phyloP scores from a whole-genome alignment of 371 early-diverging fungal genomes.

The Fennellomyces sp. region DNA sequence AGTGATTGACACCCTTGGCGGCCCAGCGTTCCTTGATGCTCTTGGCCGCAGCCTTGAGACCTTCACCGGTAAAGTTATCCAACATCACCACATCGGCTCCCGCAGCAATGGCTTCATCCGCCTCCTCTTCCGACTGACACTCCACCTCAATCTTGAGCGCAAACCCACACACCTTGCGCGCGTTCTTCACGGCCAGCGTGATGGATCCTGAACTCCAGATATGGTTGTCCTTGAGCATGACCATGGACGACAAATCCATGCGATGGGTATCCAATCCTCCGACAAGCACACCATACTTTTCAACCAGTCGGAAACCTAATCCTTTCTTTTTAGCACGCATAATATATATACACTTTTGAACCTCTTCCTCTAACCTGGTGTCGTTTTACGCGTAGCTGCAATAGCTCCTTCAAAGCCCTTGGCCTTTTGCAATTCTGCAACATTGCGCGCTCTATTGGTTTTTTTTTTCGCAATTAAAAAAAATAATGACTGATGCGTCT shows the following conservation, averaged over 20 bases:
- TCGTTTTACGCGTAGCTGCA: slow-evolving; percentile 98
- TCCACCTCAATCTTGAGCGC: slow-evolving; percentile 97
- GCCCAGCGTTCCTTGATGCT: slow-evolving; percentile 79
- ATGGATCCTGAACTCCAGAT: slow-evolving; percentile 96
- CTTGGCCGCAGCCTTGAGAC: slow-evolving; percentile 64
- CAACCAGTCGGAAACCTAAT: slow-evolving; percentile 96
- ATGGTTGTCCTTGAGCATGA: slow-evolving; percentile 99
- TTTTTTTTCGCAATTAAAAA: too few species aligned
- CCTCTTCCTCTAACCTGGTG: slow-evolving; percentile 79
- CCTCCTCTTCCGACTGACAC: slow-evolving; percentile 89
- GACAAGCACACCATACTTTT: slow-evolving; percentile 97
- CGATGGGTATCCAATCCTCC: slow-evolving; percentile 97
- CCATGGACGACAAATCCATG: slow-evolving; percentile 95
- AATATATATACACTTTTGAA: neutral
- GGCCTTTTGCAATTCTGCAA: slow-evolving; percentile 69
- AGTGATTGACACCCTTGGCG: slow-evolving; percentile 59
- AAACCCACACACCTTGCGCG: slow-evolving; percentile 87
- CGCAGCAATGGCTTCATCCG: slow-evolving; percentile 94
- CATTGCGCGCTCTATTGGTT: slow-evolving; percentile 64
- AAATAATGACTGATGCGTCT: neutral
- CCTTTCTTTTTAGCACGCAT: slow-evolving; percentile 16
- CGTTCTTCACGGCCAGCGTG: slow-evolving; percentile 83
- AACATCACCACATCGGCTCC: slow-evolving; percentile 98
- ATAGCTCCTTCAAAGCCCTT: slow-evolving; percentile 85
- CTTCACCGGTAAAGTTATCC: slow-evolving; percentile 77